phyloP scores from a whole-genome alignment of 768 basidiomycete species.

The Boletus reticulatus region DNA sequence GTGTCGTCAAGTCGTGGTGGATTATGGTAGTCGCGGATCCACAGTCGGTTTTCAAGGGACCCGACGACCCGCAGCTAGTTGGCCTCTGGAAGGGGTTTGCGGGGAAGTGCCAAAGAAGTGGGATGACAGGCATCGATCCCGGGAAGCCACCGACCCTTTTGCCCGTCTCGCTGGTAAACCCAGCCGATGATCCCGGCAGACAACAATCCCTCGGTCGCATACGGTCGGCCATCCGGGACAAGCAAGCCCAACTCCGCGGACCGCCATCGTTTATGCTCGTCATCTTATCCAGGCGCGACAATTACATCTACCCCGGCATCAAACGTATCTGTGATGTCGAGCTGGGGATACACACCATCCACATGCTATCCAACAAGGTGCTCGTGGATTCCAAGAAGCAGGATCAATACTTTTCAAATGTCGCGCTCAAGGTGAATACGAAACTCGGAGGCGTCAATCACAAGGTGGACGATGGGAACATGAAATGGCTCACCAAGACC shows the following conservation, averaged over 20 bases:
- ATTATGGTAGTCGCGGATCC: conserved; percentile 64
- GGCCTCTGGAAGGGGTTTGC: conserved; percentile 52
- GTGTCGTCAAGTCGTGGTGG: conserved; percentile 55
- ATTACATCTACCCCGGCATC: conserved; percentile 77
- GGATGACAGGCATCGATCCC: conserved; percentile 61
- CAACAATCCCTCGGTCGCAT: conserved; percentile 40
- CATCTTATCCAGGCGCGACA: conserved; percentile 63
- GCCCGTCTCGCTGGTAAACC: conserved; percentile 18
- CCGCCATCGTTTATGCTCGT: conserved; percentile 70
- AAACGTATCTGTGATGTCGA: conserved; percentile 75
- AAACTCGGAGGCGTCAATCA: conserved; percentile 86
- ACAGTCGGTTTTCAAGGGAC: conserved; percentile 34
- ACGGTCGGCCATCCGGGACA: conserved; percentile 36
- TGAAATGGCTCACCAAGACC: conserved; percentile 62
- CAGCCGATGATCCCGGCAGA: conserved; percentile 34
- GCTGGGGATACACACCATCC: conserved; percentile 74
- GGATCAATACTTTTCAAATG: conserved; percentile 81
- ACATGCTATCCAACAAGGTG: conserved; percentile 66
- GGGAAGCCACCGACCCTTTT: conserved; percentile 35
- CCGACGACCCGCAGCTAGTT: conserved; percentile 29
- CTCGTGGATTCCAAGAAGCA: conserved; percentile 52
- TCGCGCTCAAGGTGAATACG: conserved; percentile 78
- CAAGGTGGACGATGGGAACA: conserved; percentile 54
- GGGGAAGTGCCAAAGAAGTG: conserved; percentile 54
- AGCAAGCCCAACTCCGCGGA: conserved; percentile 16